phyloP scores from a whole-genome alignment of 306 rosid genomes.

The Dicorynia guianensis region DNA sequence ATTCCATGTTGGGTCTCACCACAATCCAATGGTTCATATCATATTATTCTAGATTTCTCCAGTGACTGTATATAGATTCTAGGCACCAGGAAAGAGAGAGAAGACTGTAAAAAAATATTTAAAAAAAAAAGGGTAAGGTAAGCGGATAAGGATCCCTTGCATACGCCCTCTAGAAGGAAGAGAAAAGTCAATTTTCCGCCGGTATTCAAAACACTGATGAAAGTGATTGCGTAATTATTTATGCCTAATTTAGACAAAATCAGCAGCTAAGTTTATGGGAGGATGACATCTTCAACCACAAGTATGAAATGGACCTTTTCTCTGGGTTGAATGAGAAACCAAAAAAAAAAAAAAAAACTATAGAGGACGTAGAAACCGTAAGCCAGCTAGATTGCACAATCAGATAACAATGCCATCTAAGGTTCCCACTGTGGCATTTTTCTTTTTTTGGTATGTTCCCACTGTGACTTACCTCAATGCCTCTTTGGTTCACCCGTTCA shows the following conservation, averaged over 20 bases:
- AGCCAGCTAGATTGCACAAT: conserved; percentile 31
- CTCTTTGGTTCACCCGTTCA: not conserved
- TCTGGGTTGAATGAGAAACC: too few species aligned
- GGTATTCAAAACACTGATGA: conserved; percentile 30
- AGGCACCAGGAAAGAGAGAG: not conserved
- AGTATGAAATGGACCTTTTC: not conserved
- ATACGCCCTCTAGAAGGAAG: conserved; percentile 38
- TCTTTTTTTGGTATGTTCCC: too few species aligned
- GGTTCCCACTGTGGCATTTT: not conserved
- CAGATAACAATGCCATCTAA: not conserved
- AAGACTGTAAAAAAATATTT: not conserved
- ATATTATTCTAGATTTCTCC: not conserved
- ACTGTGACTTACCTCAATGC: not conserved
- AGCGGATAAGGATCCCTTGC: conserved; percentile 8
- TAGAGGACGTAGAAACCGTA: conserved; percentile 40
- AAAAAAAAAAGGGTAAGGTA: not conserved
- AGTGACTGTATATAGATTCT: not conserved
- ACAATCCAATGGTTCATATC: not conserved
- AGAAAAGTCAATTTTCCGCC: conserved; percentile 14
- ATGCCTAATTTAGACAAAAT: not conserved
- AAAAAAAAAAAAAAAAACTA: not conserved
- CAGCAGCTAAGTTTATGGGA: not conserved
- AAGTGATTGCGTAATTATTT: not conserved
- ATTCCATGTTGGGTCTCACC: too few species aligned
- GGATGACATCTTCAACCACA: conserved; percentile 19